Base-by-base conservation (phyloP, 202 grass and related monocot genomes). In the Dendrocalamus latiflorus region DNA sequence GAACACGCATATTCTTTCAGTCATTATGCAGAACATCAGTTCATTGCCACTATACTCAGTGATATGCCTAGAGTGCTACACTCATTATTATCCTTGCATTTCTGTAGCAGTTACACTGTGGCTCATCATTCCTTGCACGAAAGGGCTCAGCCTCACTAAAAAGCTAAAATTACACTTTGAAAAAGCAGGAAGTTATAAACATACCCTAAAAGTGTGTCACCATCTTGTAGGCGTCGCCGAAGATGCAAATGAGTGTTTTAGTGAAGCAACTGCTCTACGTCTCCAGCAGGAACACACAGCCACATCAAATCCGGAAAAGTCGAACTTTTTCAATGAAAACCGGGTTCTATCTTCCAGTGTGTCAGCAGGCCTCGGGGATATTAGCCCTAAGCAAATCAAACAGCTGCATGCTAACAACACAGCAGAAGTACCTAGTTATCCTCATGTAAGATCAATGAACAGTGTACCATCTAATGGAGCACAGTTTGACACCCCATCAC, bases 401-500 rank as follows among this genome's bases (percentile, higher is more conserved):
- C 96, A 96, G 65, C 53, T 69, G 63, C 90, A 90, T 84, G 72
- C 77, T 81, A 89, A 90, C 68, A 83, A 84, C 72, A 73, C 75
- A 84, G 66, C 86, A 86, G 88, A 85, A 67, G 49, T 90, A 77
- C 50, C 79, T 79, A 66, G 70, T 81, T 78, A 91, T 83, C 44
- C 75, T 75, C 89, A 90, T 79, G 83, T 78, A 74, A 82, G 76
- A 81, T 68, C 65, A 66, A 77, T 65, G 51, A 89, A 84, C 55
- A 88, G 64, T 45, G 36, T 81, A 74, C 9, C 74, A 55, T 84
- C 91, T 88, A 90, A 92, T 82, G 18, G 87, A 78, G 79, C 81
- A 68, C 96, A 94, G 69, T 96, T 85, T 84, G 91, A 96, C 51
- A 99, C 89, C 54, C 96, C 96, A 71, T 90, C 89, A 59, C 96